Percentiles rank a stretch among this genome's conserved stretches.
phyloP scores from a whole-genome alignment of 306 rosid species.

The Corylus americana region DNA sequence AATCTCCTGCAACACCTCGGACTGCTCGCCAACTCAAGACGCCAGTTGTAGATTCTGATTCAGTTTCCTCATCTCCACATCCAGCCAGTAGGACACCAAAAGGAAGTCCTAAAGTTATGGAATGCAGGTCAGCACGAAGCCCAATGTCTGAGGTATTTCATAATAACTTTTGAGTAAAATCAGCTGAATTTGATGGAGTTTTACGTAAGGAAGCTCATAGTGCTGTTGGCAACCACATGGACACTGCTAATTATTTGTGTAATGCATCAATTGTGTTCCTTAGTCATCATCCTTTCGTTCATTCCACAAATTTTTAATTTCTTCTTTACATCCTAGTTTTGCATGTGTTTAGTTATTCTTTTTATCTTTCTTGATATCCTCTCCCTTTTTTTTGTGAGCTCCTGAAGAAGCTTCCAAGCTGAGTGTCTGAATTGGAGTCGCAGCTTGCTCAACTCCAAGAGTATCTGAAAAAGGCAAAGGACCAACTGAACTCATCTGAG shows the following conservation, averaged over 20 bases:
- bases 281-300: not conserved
- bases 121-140: conserved; percentile 61
- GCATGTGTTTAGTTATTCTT: not conserved
- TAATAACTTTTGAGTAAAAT: conserved; percentile 1
- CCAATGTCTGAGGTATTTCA: conserved; percentile 62
- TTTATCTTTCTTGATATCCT: not conserved
- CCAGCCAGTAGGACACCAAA: conserved; percentile 56
- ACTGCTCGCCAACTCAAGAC: conserved; percentile 51
- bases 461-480: conserved; percentile 66
- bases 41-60: conserved; percentile 45
- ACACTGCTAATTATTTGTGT: not conserved
- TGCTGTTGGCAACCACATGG: conserved; percentile 7
- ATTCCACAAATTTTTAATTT: not conserved
- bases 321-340: not conserved
- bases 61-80: conserved; percentile 47
- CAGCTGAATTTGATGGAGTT: not conserved
- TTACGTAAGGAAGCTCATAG: not conserved
- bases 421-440: conserved; percentile 65
- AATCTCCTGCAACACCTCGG: conserved; percentile 61
- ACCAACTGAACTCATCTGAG: conserved; percentile 64
- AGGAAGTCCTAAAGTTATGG: conserved; percentile 56
- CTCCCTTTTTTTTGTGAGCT: conserved; percentile 23
- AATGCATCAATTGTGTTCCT: not conserved
- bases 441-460: conserved; percentile 69
- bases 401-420: conserved; percentile 61